Conservation (phyloP, 208 protist genomes). For the Histomonas meleagridis region DNA sequence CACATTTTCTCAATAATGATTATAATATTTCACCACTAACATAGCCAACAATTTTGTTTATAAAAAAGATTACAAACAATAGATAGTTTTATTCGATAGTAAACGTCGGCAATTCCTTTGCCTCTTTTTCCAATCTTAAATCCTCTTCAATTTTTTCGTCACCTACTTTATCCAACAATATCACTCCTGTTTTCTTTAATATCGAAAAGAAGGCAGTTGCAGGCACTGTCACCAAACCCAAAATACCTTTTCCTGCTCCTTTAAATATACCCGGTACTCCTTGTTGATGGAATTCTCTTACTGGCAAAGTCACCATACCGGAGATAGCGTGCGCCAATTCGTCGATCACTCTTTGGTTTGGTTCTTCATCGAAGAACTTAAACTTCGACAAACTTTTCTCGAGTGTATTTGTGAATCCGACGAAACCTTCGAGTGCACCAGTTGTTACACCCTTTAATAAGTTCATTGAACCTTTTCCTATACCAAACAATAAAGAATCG, state of each 20-base stretch:
- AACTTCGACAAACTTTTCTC: neutral
- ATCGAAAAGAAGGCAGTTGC: neutral
- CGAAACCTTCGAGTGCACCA: neutral
- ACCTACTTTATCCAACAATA: neutral
- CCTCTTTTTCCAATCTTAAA: neutral
- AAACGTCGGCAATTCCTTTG: neutral
- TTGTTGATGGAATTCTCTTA: neutral
- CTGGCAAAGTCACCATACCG: neutral
- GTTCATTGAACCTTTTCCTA: neutral
- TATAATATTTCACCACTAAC: too few species aligned
- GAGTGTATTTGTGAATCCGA: neutral
- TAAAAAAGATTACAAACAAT: too few species aligned
- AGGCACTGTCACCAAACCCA: neutral
- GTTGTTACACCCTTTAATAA: neutral
- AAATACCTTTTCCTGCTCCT: neutral
- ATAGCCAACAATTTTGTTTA: too few species aligned
- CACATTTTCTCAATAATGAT: too few species aligned
- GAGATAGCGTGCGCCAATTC: neutral
- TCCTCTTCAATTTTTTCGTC: neutral
- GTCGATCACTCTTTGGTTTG: neutral
- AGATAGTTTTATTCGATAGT: neutral
- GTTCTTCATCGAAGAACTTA: too few species aligned
- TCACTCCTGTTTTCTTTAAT: neutral
- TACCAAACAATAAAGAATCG: neutral
- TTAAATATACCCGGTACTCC: neutral